A percentile compares a stretch with the other conserved stretches of the same genome.
These are phyloP conservation scores for Xylaria sp. DNA, from an alignment of 2,329 filamentous ascomycete genomes.

Conservation along the genomic window DNA sequence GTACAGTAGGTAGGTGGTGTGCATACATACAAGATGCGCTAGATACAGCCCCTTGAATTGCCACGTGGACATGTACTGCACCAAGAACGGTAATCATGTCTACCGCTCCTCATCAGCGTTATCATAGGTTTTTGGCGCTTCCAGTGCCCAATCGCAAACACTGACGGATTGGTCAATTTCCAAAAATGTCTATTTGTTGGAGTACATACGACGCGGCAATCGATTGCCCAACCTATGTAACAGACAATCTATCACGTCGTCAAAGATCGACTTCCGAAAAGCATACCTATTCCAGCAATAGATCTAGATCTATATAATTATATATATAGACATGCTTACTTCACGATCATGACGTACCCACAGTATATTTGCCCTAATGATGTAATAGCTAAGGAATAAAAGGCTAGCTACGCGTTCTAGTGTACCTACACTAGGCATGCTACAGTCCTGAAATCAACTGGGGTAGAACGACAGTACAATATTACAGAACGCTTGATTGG, in stretches of 20 bases:
- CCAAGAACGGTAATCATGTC: conserved; percentile 3
- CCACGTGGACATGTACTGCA: conserved; percentile 28
- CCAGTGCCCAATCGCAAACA: not conserved
- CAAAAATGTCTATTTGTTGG: not conserved
- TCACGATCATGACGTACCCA: not conserved
- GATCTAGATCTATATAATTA: not conserved
- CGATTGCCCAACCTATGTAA: not conserved
- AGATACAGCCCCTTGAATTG: conserved; percentile 1
- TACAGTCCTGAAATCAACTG: too few species aligned
- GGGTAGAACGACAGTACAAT: too few species aligned
- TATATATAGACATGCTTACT: not conserved
- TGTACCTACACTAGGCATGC: too few species aligned
- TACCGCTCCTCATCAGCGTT: conserved; percentile 6
- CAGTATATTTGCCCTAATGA: too few species aligned
- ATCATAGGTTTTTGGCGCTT: not conserved
- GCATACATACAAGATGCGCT: not conserved
- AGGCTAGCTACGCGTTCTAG: too few species aligned
- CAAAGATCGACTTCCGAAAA: not conserved
- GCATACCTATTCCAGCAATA: not conserved
- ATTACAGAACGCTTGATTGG: not conserved
- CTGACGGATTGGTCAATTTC: not conserved
- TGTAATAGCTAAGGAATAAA: too few species aligned
- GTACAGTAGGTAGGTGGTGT: too few species aligned
- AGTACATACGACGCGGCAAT: too few species aligned
- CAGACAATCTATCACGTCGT: not conserved